Conservation (phyloP, 768 basidiomycete species). For the Tricholoma flavovirens region DNA sequence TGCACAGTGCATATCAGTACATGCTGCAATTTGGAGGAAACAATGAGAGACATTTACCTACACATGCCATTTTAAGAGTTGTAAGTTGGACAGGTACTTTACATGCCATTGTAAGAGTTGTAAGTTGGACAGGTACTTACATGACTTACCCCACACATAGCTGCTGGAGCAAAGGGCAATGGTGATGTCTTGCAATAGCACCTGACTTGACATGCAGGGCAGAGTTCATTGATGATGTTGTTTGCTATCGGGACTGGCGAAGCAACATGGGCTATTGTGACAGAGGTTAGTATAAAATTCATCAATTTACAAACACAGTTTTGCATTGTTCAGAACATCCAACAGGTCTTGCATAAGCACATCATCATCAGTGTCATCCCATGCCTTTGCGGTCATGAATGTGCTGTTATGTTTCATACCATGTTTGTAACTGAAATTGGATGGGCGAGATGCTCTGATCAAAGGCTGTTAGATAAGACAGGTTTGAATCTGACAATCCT, state of each 20-base stretch:
- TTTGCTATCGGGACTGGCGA: conserved; percentile 36
- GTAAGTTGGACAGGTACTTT: too few relatives aligned
- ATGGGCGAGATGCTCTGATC: conserved; percentile 50
- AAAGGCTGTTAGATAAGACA: not conserved
- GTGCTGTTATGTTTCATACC: conserved; percentile 57
- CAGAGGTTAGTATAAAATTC: not conserved
- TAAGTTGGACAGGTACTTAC: too few relatives aligned
- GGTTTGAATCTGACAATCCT: conserved; percentile 18
- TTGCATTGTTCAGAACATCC: conserved; percentile 22
- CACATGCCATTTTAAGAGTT: too few relatives aligned
- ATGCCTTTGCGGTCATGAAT: conserved; percentile 53
- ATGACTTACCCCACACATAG: conserved; percentile 66
- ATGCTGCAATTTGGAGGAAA: too few relatives aligned
- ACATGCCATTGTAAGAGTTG: too few relatives aligned
- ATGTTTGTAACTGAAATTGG: conserved; percentile 79
- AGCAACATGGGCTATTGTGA: conserved; percentile 24
- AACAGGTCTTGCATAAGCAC: conserved; percentile 29
- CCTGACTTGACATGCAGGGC: conserved; percentile 66
- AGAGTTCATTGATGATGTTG: conserved; percentile 50
- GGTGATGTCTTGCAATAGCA: conserved; percentile 56
- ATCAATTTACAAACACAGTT: conserved; percentile 24
- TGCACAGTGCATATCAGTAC: too few relatives aligned
- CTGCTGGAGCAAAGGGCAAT: conserved; percentile 63
- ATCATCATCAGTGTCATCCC: conserved; percentile 36
- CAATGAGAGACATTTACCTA: too few relatives aligned